Evolutionary conservation across 148 eudicot species (phyloP), one percentile per base, ranked within the genome.

Genomic region (Nepenthes gracilis): DNA sequence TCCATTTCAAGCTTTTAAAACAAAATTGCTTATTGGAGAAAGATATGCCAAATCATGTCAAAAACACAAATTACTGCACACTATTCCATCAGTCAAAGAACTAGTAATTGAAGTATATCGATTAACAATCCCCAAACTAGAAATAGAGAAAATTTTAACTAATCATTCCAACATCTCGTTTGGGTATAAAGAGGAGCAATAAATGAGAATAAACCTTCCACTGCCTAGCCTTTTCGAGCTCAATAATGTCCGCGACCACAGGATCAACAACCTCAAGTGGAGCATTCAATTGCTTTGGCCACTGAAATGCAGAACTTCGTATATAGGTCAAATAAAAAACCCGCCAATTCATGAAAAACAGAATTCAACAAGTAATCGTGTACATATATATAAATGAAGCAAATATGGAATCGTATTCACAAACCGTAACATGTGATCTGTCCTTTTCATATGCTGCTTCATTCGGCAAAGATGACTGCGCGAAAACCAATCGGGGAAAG

Each of bases 201-300:
- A 40, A 40, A 8, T 3, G 45, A 40, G 45, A 40, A 6, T 35
- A 23, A 5, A 93, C 99, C 97, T 93, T 93, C 99, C 96, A 93
- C 75, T 93, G 99, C 55, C 99, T 71, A 35, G 99, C 74, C 68
- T 93, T 93, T 56, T 93, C 99, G 53, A 49, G 99, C 80, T 88
- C 99, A 52, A 93, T 89, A 47, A 93, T 93, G 62, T 89, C 82
- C 43, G 96, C 96, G 60, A 93, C 79, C 75, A 89, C 96, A 58
- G 99, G 99, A 80, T 93, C 99, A 71, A 89, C 80, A 8, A 54
- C 87, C 67, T 86, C 87, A 32, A 93, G 79, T 4, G 99, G 84
- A 57, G 95, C 91, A 78, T 93, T 93, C 81, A 93, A 58, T 71
- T 93, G 95, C 76, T 93, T 93, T 23, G 97, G 85, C 99, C 99